Evolutionary conservation across 2,329 filamentous ascomycete genomes (phyloP).

Genomic region (Cordyceps javanica): DNA sequence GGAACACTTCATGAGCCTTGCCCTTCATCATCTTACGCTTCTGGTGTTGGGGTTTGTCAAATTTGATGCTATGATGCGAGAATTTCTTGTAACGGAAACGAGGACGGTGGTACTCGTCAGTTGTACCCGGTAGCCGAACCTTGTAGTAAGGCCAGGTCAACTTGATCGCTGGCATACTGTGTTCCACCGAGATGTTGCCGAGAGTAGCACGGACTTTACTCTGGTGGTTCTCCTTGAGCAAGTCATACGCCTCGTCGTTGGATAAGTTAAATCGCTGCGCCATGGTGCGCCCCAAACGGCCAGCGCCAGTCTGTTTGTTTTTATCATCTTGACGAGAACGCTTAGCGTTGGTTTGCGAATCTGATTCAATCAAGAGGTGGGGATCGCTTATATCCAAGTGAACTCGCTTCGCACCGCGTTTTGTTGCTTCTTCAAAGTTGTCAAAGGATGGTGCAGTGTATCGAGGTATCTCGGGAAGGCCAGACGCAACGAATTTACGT

Average conservation of each 20-base stretch:
- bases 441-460: conserved; percentile 69
- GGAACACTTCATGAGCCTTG: conserved; percentile 73
- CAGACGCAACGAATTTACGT: conserved; percentile 56
- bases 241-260: conserved; percentile 92
- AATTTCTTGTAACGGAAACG: conserved; percentile 65
- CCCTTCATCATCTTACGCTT: conserved; percentile 82
- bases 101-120: conserved; percentile 77
- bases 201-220: conserved; percentile 92
- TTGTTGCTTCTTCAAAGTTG: conserved; percentile 68
- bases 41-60: conserved; percentile 63
- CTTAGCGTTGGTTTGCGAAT: conserved; percentile 57
- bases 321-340: conserved; percentile 50
- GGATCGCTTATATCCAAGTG: conserved; percentile 85
- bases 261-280: conserved; percentile 87
- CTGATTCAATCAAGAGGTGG: conserved; percentile 75
- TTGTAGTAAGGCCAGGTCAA: conserved; percentile 96
- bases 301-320: conserved; percentile 60
- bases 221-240: conserved; percentile 93
- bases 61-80: conserved; percentile 61
- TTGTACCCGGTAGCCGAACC: conserved; percentile 71
- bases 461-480: conserved; percentile 50
- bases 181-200: conserved; percentile 86
- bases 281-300: conserved; percentile 65
- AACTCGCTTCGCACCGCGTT: conserved; percentile 69
- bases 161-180: conserved; percentile 85